Percentiles rank a stretch among this genome's conserved stretches.
Evolutionary conservation across 805 yeast genomes (phyloP).

Genomic region (Pichia nanzhaoensis): DNA sequence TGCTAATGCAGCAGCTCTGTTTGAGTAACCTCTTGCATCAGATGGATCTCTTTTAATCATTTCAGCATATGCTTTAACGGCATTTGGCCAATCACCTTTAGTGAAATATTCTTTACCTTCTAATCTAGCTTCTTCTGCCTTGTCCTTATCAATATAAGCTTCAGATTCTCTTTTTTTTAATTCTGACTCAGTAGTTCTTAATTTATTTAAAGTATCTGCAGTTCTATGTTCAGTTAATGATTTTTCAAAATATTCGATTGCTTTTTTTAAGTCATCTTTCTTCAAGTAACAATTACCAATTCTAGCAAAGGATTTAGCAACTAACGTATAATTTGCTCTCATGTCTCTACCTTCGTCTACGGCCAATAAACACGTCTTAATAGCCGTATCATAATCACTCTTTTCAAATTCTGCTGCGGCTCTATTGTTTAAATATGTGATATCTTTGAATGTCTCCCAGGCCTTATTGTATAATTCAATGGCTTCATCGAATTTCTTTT

Average conservation of each 20-base stretch:
- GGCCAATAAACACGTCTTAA: conserved; percentile 73
- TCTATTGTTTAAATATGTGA: conserved; percentile 90
- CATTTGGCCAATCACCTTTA: conserved; percentile 93
- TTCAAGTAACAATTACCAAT: conserved; percentile 79
- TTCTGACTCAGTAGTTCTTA: conserved; percentile 82
- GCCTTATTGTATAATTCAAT: conserved; percentile 82
- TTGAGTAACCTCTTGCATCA: conserved; percentile 94
- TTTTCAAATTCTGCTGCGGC: conserved; percentile 98
- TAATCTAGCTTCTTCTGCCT: conserved; percentile 92
- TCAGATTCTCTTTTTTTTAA: conserved; percentile 71
- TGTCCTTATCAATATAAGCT: conserved; percentile 78
- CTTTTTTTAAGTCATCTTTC: conserved; percentile 61
- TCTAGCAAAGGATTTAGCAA: conserved; percentile 92
- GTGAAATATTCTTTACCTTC: conserved; percentile 86
- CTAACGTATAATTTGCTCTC: conserved; percentile 85
- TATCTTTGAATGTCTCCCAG: conserved; percentile 72
- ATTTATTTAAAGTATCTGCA: conserved; percentile 82
- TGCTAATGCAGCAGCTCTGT: conserved; percentile 95
- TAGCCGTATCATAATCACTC: conserved; percentile 83
- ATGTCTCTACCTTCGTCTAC: conserved; percentile 83
- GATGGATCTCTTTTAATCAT: conserved; percentile 96
- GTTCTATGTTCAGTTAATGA: conserved; percentile 96
- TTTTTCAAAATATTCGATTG: conserved; percentile 76
- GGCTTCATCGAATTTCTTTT: conserved; percentile 87
- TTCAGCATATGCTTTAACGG: conserved; percentile 90